phyloP scores from a whole-genome alignment of 768 basidiomycete genomes.

The Plicaturopsis crispa region DNA sequence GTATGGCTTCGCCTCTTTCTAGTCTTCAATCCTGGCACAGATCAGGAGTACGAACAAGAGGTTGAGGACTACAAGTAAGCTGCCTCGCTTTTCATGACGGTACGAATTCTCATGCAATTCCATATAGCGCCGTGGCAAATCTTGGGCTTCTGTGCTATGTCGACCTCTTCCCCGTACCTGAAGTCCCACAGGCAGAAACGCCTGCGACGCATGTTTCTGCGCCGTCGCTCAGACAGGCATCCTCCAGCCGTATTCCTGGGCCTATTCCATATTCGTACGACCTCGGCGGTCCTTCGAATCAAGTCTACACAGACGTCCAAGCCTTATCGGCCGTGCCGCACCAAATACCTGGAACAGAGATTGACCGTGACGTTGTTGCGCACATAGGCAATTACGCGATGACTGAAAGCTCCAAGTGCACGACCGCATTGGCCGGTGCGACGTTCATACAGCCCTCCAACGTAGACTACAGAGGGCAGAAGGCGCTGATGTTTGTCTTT shows the following conservation, averaged over 20 bases:
- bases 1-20: slow-evolving; percentile 45
- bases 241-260: background rate
- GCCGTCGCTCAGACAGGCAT: background rate
- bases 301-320: slow-evolving; percentile 5
- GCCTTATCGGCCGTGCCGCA: background rate
- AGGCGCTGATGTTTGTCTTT: slow-evolving; percentile 37
- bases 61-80: slow-evolving; percentile 43
- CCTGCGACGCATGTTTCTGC: too few species aligned
- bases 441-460: slow-evolving; percentile 33
- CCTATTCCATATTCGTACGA: background rate
- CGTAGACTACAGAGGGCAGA: slow-evolving; percentile 33
- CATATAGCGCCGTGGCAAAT: slow-evolving; percentile 45
- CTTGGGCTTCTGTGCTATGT: slow-evolving; percentile 70
- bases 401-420: slow-evolving; percentile 43
- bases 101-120: slow-evolving; percentile 8
- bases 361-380: slow-evolving; percentile 34
- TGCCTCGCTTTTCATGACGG: slow-evolving; percentile 3
- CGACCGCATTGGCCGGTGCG: slow-evolving; percentile 34
- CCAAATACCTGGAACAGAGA: too few species aligned
- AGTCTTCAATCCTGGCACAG: slow-evolving; percentile 31
- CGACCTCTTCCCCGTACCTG: slow-evolving; percentile 62
- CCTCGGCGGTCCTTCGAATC: too few species aligned
- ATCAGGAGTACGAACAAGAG: slow-evolving; percentile 37
- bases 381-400: slow-evolving; percentile 32
- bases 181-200: slow-evolving; percentile 8